phyloP scores from a whole-genome alignment of 306 rosid genomes.

The Senna siamea region DNA sequence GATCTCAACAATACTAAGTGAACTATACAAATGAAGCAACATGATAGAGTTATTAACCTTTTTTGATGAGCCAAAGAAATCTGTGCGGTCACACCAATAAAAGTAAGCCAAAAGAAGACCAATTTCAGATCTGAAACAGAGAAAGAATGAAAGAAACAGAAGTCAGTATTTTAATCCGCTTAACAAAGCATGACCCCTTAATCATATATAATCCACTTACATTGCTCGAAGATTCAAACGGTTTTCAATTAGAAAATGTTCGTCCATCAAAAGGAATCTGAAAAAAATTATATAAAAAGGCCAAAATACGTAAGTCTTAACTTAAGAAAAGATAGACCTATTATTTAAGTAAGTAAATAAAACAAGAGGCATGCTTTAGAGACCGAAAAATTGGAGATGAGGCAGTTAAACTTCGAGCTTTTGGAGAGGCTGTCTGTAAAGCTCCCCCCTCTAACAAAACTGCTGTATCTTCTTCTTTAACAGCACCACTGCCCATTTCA shows the following conservation, averaged over 20 bases:
- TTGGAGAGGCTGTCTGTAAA: conserved; percentile 61
- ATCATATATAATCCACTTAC: conserved; percentile 61
- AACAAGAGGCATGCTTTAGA: neutral
- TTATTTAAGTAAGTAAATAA: conserved; percentile 31
- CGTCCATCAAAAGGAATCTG: conserved; percentile 87
- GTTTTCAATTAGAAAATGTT: conserved; percentile 76
- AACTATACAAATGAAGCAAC: conserved; percentile 30
- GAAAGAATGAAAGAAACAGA: conserved; percentile 17
- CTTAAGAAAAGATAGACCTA: conserved; percentile 37
- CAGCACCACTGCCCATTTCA: conserved; percentile 55
- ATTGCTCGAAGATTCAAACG: conserved; percentile 91
- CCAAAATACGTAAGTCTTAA: conserved; percentile 4
- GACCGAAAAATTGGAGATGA: conserved; percentile 70
- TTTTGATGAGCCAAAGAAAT: conserved; percentile 71
- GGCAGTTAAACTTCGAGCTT: conserved; percentile 54
- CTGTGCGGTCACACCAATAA: conserved; percentile 88
- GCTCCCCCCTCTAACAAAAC: conserved; percentile 78
- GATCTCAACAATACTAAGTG: conserved; percentile 11
- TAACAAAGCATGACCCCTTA: conserved; percentile 14
- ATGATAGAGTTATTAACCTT: conserved; percentile 56
- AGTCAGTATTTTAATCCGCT: conserved; percentile 34
- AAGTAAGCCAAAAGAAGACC: conserved; percentile 75
- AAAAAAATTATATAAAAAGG: conserved; percentile 3
- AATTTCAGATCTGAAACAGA: conserved; percentile 71
- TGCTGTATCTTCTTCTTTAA: conserved; percentile 74